Conservation (phyloP, 2,329 filamentous ascomycete species). For the Rosellinia necatrix region DNA sequence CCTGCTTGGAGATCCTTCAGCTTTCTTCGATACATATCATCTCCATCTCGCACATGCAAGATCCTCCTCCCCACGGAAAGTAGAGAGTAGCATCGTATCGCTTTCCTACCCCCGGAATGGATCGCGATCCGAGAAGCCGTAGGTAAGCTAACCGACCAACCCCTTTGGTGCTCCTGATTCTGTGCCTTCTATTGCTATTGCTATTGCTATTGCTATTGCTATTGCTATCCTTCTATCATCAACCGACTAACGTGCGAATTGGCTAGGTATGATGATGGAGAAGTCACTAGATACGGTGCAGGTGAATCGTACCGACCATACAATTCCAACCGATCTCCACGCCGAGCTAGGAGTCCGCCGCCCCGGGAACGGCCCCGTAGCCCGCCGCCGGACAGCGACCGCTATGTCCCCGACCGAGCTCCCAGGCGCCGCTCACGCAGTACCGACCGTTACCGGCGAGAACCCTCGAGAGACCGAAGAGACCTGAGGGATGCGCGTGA, state of each 20-base stretch:
- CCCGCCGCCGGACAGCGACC: slow-evolving; percentile 44
- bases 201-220: background rate
- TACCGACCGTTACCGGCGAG: slow-evolving; percentile 47
- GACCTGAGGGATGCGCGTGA: slow-evolving; percentile 25
- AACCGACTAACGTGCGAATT: background rate
- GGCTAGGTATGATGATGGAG: slow-evolving; percentile 62
- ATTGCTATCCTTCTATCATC: background rate
- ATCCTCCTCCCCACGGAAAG: background rate
- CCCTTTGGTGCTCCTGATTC: background rate
- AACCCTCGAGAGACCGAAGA: slow-evolving; percentile 42
- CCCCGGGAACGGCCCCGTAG: slow-evolving; percentile 45
- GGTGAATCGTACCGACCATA: slow-evolving; percentile 66
- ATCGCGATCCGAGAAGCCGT: slow-evolving; percentile 41
- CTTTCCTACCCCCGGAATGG: slow-evolving; percentile 28
- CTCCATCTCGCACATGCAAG: slow-evolving; percentile 2
- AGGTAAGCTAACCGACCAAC: slow-evolving; percentile 36
- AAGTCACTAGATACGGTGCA: slow-evolving; percentile 65
- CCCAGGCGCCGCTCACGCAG: slow-evolving; percentile 50
- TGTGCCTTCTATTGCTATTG: background rate
- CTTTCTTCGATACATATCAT: too few species aligned
- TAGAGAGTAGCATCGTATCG: slow-evolving; percentile 8
- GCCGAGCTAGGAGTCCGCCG: slow-evolving; percentile 40
- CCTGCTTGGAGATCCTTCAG: too few species aligned
- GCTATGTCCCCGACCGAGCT: slow-evolving; percentile 49
- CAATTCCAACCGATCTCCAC: slow-evolving; percentile 55